Conservation (phyloP, 495 filamentous ascomycete species). For the Venustampulla echinocandica region DNA sequence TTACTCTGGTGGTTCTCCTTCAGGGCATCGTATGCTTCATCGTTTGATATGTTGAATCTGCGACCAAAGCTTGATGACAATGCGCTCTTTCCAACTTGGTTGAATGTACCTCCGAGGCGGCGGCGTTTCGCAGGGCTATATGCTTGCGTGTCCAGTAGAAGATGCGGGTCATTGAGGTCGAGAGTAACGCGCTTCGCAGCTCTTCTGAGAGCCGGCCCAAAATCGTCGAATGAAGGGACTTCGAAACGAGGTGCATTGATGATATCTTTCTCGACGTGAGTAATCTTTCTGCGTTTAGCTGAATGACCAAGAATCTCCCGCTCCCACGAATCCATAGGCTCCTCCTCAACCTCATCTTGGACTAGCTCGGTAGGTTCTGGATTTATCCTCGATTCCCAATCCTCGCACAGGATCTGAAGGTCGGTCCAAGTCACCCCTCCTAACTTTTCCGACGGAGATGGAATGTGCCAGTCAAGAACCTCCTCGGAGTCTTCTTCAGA, state of each 20-base stretch:
- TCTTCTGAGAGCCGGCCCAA: slow-evolving; percentile 52
- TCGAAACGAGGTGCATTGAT: slow-evolving; percentile 33
- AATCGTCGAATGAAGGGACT: slow-evolving; percentile 40
- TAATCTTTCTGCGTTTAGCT: slow-evolving; percentile 29
- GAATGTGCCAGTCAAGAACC: slow-evolving; percentile 37
- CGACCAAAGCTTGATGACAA: slow-evolving; percentile 54
- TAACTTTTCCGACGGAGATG: slow-evolving; percentile 55
- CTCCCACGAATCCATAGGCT: slow-evolving; percentile 41
- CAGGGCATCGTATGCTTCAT: slow-evolving; percentile 86
- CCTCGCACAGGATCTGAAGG: slow-evolving; percentile 68
- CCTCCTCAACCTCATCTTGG: slow-evolving; percentile 34
- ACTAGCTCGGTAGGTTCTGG: slow-evolving; percentile 18
- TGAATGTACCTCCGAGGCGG: slow-evolving; percentile 31
- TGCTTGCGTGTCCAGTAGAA: slow-evolving; percentile 61
- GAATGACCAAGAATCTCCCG: slow-evolving; percentile 36
- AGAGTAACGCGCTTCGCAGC: slow-evolving; percentile 68
- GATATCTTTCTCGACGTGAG: slow-evolving; percentile 29
- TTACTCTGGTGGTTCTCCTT: slow-evolving; percentile 97
- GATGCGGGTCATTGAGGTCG: slow-evolving; percentile 83
- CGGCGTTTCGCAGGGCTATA: slow-evolving; percentile 26
- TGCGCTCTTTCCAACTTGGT: slow-evolving; percentile 46
- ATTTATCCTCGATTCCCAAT: slow-evolving; percentile 62
- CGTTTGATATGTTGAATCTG: slow-evolving; percentile 92
- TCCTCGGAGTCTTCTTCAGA: slow-evolving; percentile 48
- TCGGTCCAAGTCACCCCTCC: slow-evolving; percentile 66